These are phyloP conservation scores for Pyracantha coccinea DNA, from an alignment of 331 rosid genomes.

Conservation along the genomic window DNA sequence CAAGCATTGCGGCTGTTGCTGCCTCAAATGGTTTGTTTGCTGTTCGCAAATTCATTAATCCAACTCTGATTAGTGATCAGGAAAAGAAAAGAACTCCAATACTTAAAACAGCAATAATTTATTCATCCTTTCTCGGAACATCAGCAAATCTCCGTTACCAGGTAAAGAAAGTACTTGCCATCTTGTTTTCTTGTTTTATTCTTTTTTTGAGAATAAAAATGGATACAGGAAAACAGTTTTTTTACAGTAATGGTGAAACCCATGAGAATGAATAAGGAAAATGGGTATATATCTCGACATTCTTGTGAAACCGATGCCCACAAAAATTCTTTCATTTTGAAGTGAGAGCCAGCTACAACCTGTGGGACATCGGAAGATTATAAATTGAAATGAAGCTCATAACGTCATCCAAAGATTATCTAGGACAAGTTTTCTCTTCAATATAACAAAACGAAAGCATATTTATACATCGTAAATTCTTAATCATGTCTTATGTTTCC, in stretches of 20 bases:
- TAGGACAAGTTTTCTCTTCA: neutral
- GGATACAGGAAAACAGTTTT: neutral
- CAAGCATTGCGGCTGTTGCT: slow-evolving; percentile 85
- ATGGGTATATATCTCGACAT: neutral
- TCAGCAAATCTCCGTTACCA: slow-evolving; percentile 95
- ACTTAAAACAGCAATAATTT: slow-evolving; percentile 71
- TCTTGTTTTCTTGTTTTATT: neutral
- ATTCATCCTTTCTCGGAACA: slow-evolving; percentile 63
- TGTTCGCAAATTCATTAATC: slow-evolving; percentile 59
- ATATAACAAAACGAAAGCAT: neutral
- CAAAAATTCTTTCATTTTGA: neutral
- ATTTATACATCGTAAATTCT: neutral
- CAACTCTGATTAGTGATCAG: slow-evolving; percentile 36
- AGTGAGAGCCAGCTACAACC: neutral
- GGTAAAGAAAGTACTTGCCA: slow-evolving; percentile 34
- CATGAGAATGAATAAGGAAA: neutral
- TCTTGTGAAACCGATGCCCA: neutral
- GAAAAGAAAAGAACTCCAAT: slow-evolving; percentile 63
- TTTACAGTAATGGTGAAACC: no score
- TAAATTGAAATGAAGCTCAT: neutral
- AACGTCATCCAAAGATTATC: neutral
- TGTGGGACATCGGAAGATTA: neutral
- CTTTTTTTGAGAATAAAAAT: neutral
- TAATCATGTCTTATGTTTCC: neutral
- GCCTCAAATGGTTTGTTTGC: slow-evolving; percentile 59